These are phyloP conservation scores for Leccinum variicolor DNA, from an alignment of 768 basidiomycete genomes.

Conservation along the genomic window DNA sequence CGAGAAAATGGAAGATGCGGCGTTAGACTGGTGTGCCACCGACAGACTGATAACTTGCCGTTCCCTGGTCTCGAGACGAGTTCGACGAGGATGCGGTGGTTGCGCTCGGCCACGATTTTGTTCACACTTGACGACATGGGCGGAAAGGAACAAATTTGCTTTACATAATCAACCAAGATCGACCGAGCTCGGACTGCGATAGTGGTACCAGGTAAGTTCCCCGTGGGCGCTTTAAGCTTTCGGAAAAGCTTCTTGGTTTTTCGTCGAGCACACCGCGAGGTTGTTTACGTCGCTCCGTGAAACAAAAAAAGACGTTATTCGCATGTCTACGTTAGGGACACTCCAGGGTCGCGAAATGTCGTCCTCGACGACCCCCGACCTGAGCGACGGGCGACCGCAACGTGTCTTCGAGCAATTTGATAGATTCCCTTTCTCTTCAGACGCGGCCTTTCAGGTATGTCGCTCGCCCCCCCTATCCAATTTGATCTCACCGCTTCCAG, in stretches of 20 bases:
- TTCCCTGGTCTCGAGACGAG: constrained; percentile 75
- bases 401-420: constrained; percentile 33
- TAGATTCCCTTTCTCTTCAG: constrained; percentile 51
- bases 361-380: constrained; percentile 11
- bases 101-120: constrained; percentile 64
- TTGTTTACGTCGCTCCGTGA: not conserved
- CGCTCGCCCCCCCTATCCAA: not conserved
- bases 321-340: constrained; percentile 12
- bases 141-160: not conserved
- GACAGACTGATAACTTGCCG: constrained; percentile 42
- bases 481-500: constrained; percentile 34
- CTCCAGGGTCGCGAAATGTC: constrained; percentile 13
- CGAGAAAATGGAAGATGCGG: constrained; percentile 8
- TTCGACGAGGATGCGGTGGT: constrained; percentile 64
- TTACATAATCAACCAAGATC: constrained; percentile 20
- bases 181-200: constrained; percentile 1
- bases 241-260: too few species aligned
- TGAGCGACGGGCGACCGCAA: constrained; percentile 13
- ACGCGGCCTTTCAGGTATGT: constrained; percentile 58
- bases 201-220: not conserved
- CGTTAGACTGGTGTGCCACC: not conserved
- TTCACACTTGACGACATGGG: constrained; percentile 38
- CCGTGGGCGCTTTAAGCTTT: not conserved
- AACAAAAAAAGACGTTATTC: not conserved
- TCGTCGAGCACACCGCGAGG: too few species aligned